Percentiles rank a stretch among this genome's conserved stretches.
Conservation (phyloP, 257 asterid species). For the Gynochthodes officinalis region DNA sequence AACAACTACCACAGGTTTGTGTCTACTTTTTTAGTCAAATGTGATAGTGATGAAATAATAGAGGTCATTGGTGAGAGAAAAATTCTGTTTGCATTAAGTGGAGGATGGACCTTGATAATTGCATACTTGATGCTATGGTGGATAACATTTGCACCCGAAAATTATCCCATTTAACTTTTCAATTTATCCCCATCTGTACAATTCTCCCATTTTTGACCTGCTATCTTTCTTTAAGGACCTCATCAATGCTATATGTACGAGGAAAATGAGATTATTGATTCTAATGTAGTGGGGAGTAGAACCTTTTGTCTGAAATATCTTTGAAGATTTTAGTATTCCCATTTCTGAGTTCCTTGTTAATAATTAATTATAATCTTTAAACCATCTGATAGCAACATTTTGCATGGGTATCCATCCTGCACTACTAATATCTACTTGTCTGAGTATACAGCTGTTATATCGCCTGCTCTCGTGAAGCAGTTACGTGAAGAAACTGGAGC, state of each 20-base stretch:
- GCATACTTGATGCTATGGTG: not conserved
- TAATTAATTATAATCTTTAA: not conserved
- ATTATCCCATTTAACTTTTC: not conserved
- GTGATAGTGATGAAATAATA: not conserved
- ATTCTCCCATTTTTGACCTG: not conserved
- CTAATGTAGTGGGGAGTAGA: not conserved
- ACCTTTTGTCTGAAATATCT: not conserved
- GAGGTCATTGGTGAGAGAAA: not conserved
- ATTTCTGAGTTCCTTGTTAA: not conserved
- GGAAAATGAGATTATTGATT: not conserved
- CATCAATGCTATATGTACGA: not conserved
- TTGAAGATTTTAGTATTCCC: not conserved
- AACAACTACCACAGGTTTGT: slow-evolving; percentile 42
- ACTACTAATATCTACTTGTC: slow-evolving; percentile 6
- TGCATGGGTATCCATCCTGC: slow-evolving; percentile 2
- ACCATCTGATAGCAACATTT: not conserved
- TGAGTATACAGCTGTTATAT: slow-evolving; percentile 53
- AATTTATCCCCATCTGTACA: not conserved
- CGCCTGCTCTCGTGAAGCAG: slow-evolving; percentile 92
- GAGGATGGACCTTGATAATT: not conserved
- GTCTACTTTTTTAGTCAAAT: slow-evolving; percentile 10
- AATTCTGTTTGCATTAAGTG: not conserved
- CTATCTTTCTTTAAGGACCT: not conserved
- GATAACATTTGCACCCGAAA: not conserved
- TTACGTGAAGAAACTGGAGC: slow-evolving; percentile 95